These are phyloP conservation scores for Tarenaya hassleriana DNA, from an alignment of 345 rosid species.

Conservation along the genomic window DNA sequence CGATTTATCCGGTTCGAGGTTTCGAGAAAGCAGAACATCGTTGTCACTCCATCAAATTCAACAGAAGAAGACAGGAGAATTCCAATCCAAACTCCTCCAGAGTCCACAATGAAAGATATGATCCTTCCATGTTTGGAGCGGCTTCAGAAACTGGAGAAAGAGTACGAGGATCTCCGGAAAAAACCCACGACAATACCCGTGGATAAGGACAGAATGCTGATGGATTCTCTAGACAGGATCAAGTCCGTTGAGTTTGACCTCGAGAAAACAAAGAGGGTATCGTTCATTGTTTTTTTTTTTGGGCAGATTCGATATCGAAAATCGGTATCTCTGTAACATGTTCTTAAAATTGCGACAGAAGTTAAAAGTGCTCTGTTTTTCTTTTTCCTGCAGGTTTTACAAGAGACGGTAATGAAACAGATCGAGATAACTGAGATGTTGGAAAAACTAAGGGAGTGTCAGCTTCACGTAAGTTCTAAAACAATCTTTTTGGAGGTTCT, in stretches of 20 bases:
- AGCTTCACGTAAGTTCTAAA: slow-evolving; percentile 52
- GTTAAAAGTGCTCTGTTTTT: not conserved
- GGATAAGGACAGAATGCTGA: slow-evolving; percentile 76
- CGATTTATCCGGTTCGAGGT: slow-evolving; percentile 33
- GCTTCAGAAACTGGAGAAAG: slow-evolving; percentile 63
- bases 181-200: slow-evolving; percentile 64
- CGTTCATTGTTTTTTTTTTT: slow-evolving; percentile 9
- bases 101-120: slow-evolving; percentile 30
- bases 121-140: slow-evolving; percentile 67
- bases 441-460: slow-evolving; percentile 49
- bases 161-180: slow-evolving; percentile 49
- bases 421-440: slow-evolving; percentile 63
- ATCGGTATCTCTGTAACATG: too few species aligned
- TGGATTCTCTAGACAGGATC: slow-evolving; percentile 78
- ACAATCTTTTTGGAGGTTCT: not conserved
- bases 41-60: slow-evolving; percentile 41
- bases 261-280: slow-evolving; percentile 79
- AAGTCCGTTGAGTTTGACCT: slow-evolving; percentile 83
- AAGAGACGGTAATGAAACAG: slow-evolving; percentile 64
- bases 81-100: slow-evolving; percentile 9
- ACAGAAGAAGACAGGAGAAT: slow-evolving; percentile 15
- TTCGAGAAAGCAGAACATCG: slow-evolving; percentile 49
- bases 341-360: too few species aligned
- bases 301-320: too few species aligned
- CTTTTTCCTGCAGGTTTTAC: slow-evolving; percentile 49